Evolutionary conservation across 202 grass and related monocot species (phyloP), one percentile per base, ranked within the genome.

Genomic region (Hordeum pubiflorum): DNA sequence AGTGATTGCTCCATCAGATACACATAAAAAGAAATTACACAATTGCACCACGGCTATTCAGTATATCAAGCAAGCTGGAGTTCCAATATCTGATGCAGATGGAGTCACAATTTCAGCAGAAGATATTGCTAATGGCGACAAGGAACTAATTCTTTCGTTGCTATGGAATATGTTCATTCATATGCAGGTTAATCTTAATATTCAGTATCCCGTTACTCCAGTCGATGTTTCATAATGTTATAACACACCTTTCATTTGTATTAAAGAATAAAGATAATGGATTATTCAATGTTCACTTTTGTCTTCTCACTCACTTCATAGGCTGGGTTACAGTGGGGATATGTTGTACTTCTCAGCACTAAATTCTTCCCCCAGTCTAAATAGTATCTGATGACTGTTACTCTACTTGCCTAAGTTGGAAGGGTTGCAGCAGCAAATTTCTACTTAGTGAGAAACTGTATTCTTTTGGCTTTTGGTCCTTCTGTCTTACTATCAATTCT

Each of bases 101-200:
- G 87, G 85, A 80, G 39, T 85, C 60, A 74, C 52, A 65, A 83
- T 93, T 82, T 86, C 72, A 6, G 63, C 82, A 12, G 87, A 90
- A 83, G 91, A 93, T 70, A 83, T 93, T 39, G 58, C 3, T 26
- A 27, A 79, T 87, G 91, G 87, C 24, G 87, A 93, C 80, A 93
- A 87, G 41, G 91, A 89, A 66, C 70, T 93, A 44, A 87, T 70
- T 56, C 84, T 93, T 54, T 89, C 79, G 6, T 63, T 93, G 52
- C 58, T 93, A 39, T 93, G 87, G 91, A 90, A 89, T 63, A 41
- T 85, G 7, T 93, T 93, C 80, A 62, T 82, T 55, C 71, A 73
- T 63, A 77, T 87, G 81, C 87, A 93, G 91, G 85, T 92, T 21
- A 54, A 50, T 58, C 44, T 74, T 27, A 66, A 68, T 52, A 81